Evolutionary conservation across 169 alveolate species (phyloP).

Genomic region (Condylostoma magnum): DNA sequence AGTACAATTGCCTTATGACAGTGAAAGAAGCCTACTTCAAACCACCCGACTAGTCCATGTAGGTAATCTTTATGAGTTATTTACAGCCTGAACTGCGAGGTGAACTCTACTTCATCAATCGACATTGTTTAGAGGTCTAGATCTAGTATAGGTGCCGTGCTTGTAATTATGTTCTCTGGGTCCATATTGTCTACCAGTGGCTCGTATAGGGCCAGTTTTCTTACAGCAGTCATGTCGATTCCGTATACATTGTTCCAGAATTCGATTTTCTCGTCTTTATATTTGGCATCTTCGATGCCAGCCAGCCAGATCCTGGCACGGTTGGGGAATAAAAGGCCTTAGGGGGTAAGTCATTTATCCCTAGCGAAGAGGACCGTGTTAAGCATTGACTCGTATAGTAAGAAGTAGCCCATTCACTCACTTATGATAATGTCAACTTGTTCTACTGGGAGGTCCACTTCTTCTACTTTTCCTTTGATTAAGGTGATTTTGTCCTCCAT

Average conservation of each 20-base stretch:
- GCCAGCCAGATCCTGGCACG: constrained; percentile 92
- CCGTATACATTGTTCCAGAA: constrained; percentile 97
- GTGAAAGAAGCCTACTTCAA: constrained; percentile 87
- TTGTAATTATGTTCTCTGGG: constrained; percentile 34
- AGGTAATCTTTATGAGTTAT: constrained; percentile 67
- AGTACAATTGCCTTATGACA: constrained; percentile 88
- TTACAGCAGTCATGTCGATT: constrained; percentile 91
- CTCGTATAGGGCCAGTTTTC: constrained; percentile 87
- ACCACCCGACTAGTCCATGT: constrained; percentile 90
- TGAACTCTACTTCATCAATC: constrained; percentile 90
- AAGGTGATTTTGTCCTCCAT: constrained; percentile 89
- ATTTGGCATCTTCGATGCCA: constrained; percentile 97
- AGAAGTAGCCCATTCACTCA: constrained; percentile 99
- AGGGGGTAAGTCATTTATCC: constrained; percentile 94
- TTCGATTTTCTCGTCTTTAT: constrained; percentile 91
- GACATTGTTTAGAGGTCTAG: constrained; percentile 91
- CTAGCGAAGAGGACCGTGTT: constrained; percentile 96
- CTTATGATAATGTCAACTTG: constrained; percentile 96
- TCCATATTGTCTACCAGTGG: constrained; percentile 95
- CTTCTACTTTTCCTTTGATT: constrained; percentile 96
- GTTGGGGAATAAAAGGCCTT: constrained; percentile 97
- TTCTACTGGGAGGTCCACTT: constrained; percentile 92
- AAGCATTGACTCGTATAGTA: constrained; percentile 97
- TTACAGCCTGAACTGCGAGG: constrained; percentile 72
- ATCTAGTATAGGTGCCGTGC: constrained; percentile 64